phyloP scores from a whole-genome alignment of 352 stramenopile genomes.

The Phytophthora rubi region DNA sequence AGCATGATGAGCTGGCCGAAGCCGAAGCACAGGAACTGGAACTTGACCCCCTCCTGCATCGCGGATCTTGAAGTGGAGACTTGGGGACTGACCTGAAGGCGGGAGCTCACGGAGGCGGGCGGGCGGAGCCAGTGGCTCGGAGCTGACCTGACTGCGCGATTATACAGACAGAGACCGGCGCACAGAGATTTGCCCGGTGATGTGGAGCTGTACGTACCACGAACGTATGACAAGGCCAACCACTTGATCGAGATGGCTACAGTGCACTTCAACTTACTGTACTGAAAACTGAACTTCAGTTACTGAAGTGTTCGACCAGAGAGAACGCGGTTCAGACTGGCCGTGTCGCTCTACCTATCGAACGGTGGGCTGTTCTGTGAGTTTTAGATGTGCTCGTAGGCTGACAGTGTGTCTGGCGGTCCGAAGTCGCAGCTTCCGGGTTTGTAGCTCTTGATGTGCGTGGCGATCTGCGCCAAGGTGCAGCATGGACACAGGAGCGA shows the following conservation, averaged over 20 bases:
- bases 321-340: conserved; percentile 2
- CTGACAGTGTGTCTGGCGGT: conserved; percentile 39
- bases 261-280: not conserved
- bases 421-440: conserved; percentile 52
- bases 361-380: not conserved
- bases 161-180: not conserved
- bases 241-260: not conserved
- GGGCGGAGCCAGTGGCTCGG: conserved; percentile 9
- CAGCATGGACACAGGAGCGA: conserved; percentile 47
- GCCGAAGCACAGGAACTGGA: conserved; percentile 67
- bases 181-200: not conserved
- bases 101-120: not conserved
- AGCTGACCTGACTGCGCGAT: not conserved
- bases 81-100: conserved; percentile 11
- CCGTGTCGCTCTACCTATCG: not conserved
- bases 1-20: conserved; percentile 78
- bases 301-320: conserved; percentile 4
- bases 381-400: conserved; percentile 15
- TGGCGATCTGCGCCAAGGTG: conserved; percentile 60
- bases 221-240: not conserved
- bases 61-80: conserved; percentile 18
- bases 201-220: not conserved
- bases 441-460: conserved; percentile 61
- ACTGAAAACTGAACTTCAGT: not conserved
- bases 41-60: conserved; percentile 36